Conservation (phyloP, 2,329 filamentous ascomycete genomes). For the Cytospora piceicola region DNA sequence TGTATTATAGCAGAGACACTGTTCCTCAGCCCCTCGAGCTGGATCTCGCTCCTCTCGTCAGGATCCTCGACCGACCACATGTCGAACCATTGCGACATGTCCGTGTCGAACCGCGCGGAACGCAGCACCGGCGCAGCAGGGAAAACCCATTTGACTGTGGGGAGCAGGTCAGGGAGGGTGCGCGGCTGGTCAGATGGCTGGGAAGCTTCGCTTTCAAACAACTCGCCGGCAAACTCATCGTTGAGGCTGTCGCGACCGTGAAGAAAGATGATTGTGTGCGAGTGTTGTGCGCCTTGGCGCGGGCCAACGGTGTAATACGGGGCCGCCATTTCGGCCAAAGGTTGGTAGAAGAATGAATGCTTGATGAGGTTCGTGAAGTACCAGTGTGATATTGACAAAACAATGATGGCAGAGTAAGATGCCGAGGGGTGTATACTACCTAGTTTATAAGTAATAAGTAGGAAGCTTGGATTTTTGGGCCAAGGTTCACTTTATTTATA, state of each 20-base stretch:
- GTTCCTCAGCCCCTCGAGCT: constrained; percentile 1
- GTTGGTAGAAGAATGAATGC: no score
- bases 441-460: no score
- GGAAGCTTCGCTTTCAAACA: constrained; percentile 44
- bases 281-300: constrained; percentile 37
- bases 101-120: constrained; percentile 34
- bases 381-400: no score
- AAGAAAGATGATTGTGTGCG: constrained; percentile 51
- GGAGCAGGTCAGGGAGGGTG: constrained; percentile 35
- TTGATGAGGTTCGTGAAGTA: no score
- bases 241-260: constrained; percentile 48
- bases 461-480: no score
- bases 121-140: constrained; percentile 32
- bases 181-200: constrained; percentile 30
- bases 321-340: no score
- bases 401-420: no score
- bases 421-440: no score
- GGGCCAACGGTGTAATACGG: no score
- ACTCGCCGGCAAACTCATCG: constrained; percentile 44
- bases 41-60: constrained; percentile 38
- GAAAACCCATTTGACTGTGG: constrained; percentile 37
- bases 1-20: neutral
- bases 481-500: no score
- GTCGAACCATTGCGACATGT: constrained; percentile 35
- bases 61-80: constrained; percentile 57